Percentiles rank a stretch among this genome's conserved stretches.
These are phyloP conservation scores for Penicillium sp. DNA, from an alignment of 2,329 filamentous ascomycete species.

Conservation along the genomic window DNA sequence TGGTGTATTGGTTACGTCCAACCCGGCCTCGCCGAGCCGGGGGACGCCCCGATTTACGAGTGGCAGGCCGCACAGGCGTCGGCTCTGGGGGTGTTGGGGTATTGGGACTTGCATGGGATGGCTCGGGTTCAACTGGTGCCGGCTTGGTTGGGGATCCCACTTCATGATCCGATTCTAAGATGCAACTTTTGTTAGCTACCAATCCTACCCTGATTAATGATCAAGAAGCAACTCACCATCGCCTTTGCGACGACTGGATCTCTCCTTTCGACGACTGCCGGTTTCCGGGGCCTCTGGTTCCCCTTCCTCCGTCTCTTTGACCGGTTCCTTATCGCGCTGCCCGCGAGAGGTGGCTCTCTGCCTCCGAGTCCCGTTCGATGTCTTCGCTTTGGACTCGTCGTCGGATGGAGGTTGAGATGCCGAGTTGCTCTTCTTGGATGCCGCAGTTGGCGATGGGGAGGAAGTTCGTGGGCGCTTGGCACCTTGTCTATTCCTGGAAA, in stretches of 20 bases:
- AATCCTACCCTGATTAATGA: neutral
- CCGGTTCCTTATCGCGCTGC: constrained; percentile 44
- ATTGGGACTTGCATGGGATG: constrained; percentile 41
- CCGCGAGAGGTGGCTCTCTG: constrained; percentile 53
- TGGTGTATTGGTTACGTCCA: constrained; percentile 77
- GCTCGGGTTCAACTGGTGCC: constrained; percentile 34
- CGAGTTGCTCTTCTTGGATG: constrained; percentile 45
- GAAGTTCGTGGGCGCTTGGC: constrained; percentile 78
- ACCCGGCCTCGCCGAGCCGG: constrained; percentile 61
- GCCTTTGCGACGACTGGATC: constrained; percentile 70
- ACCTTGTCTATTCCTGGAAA: constrained; percentile 59
- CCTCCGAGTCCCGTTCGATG: constrained; percentile 49
- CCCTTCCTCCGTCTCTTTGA: constrained; percentile 52
- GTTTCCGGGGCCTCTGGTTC: constrained; percentile 69
- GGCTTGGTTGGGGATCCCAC: constrained; percentile 50
- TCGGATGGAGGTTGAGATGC: constrained; percentile 52
- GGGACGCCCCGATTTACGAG: constrained; percentile 58
- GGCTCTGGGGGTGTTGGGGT: constrained; percentile 37
- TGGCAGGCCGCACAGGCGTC: constrained; percentile 38
- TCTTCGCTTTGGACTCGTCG: constrained; percentile 53
- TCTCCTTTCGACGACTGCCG: constrained; percentile 71
- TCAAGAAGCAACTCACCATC: constrained; percentile 57
- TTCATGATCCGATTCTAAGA: constrained; percentile 66
- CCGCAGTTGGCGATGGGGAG: constrained; percentile 64
- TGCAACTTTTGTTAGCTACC: constrained; percentile 33